Percentiles rank a stretch among this genome's conserved stretches.
Conservation (phyloP, 2,329 filamentous ascomycete genomes). For the Beauveria caledonica region DNA sequence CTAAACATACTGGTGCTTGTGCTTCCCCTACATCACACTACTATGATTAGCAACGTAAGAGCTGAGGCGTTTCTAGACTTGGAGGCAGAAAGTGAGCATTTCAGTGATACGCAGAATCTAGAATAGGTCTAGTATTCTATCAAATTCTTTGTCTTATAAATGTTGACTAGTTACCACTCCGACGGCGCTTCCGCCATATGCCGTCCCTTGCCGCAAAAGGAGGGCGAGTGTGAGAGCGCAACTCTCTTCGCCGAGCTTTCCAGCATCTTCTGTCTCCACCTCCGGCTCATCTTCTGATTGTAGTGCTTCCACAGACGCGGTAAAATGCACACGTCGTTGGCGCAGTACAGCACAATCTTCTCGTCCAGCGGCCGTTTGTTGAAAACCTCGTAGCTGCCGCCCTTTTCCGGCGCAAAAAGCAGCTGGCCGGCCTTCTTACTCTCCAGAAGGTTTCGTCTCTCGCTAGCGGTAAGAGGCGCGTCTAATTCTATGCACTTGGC, state of each 20-base stretch:
- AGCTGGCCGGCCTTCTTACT: constrained; percentile 28
- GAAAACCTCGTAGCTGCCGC: constrained; percentile 40
- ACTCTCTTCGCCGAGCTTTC: constrained; percentile 22
- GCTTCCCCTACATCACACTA: too few relatives aligned
- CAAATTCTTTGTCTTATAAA: too few relatives aligned
- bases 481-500: constrained; percentile 25
- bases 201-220: constrained; percentile 20
- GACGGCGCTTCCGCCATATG: constrained; percentile 23
- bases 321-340: constrained; percentile 35
- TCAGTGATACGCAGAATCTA: too few relatives aligned
- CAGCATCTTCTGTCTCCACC: constrained; percentile 18
- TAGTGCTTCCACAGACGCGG: constrained; percentile 26
- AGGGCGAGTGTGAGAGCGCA: constrained; percentile 19
- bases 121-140: too few relatives aligned
- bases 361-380: constrained; percentile 33
- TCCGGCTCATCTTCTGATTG: constrained; percentile 14
- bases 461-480: constrained; percentile 6
- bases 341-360: constrained; percentile 36
- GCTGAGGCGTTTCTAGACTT: too few relatives aligned
- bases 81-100: too few relatives aligned
- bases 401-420: constrained; percentile 33
- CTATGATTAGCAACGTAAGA: too few relatives aligned
- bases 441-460: constrained; percentile 20
- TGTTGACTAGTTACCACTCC: neutral
- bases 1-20: too few relatives aligned